Percentiles rank a stretch among this genome's conserved stretches.
These are phyloP conservation scores for Talaromyces trachyspermus DNA, from an alignment of 495 filamentous ascomycete genomes.

Conservation along the genomic window DNA sequence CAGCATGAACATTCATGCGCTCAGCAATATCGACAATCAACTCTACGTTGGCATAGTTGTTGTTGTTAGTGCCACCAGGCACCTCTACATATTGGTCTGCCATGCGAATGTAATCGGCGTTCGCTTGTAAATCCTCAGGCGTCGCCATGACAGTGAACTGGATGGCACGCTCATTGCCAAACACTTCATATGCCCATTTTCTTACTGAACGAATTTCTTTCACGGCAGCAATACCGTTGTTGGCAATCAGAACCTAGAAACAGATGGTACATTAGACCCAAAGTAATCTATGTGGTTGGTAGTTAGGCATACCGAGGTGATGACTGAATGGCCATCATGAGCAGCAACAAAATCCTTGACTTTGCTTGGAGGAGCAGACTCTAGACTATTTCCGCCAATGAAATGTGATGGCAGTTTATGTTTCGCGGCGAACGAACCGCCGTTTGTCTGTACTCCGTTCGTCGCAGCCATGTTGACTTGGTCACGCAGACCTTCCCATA, in stretches of 20 bases:
- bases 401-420: constrained; percentile 83
- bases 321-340: constrained; percentile 92
- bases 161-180: constrained; percentile 95
- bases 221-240: constrained; percentile 99
- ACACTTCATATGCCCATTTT: constrained; percentile 99
- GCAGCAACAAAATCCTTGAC: constrained; percentile 92
- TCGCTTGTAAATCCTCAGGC: constrained; percentile 94
- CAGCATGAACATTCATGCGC: constrained; percentile 94
- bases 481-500: constrained; percentile 7
- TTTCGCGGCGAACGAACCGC: constrained; percentile 62
- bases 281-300: too few relatives aligned
- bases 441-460: constrained; percentile 35
- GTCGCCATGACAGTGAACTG: constrained; percentile 99
- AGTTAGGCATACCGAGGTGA: constrained; percentile 88
- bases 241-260: constrained; percentile 98
- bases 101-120: constrained; percentile 99
- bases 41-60: constrained; percentile 99
- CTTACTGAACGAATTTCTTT: constrained; percentile 97
- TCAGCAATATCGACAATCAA: constrained; percentile 99
- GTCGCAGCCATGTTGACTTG: constrained; percentile 31
- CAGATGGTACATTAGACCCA: too few relatives aligned
- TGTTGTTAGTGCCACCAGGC: constrained; percentile 99
- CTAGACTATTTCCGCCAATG: constrained; percentile 85
- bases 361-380: constrained; percentile 64
- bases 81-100: constrained; percentile 98